Evolutionary conservation across 2,329 filamentous ascomycete species (phyloP).

Genomic region (Fusarium gaditjirri): DNA sequence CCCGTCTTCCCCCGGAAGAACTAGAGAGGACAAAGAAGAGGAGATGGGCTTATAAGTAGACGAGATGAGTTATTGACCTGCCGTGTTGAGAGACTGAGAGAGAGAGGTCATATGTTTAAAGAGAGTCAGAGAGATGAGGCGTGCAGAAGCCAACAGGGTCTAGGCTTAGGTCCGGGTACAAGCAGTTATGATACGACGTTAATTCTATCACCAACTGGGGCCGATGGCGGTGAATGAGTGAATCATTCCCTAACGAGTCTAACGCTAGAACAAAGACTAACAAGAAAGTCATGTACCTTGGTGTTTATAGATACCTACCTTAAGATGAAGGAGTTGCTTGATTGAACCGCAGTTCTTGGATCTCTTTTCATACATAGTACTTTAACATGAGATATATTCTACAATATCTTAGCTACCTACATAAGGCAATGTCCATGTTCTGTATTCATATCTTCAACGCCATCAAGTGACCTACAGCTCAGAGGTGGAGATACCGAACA

Average conservation of each 20-base stretch:
- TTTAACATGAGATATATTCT: not conserved
- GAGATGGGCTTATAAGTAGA: not conserved
- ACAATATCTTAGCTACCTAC: not conserved
- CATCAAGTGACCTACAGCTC: not conserved
- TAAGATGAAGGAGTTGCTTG: not conserved
- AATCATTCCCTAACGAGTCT: conserved; percentile 33
- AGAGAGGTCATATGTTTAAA: conserved; percentile 5
- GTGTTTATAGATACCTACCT: not conserved
- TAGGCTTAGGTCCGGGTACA: conserved; percentile 9
- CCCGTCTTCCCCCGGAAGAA: conserved; percentile 17
- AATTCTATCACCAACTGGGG: conserved; percentile 31
- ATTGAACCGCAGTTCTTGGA: not conserved
- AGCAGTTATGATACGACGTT: conserved; percentile 41
- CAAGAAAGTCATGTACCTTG: not conserved
- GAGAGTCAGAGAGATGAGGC: conserved; percentile 5
- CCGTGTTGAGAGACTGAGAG: not conserved
- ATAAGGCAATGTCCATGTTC: not conserved
- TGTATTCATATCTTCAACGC: not conserved
- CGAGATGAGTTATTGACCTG: not conserved
- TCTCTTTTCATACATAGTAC: not conserved
- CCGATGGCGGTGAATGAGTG: conserved; percentile 45
- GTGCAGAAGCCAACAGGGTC: conserved; percentile 33
- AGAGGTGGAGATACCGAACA: conserved; percentile 13
- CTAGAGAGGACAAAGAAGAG: not conserved
- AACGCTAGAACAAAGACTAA: conserved; percentile 17